Conservation (phyloP, 441 rosid species). For the Viola pubescens region DNA sequence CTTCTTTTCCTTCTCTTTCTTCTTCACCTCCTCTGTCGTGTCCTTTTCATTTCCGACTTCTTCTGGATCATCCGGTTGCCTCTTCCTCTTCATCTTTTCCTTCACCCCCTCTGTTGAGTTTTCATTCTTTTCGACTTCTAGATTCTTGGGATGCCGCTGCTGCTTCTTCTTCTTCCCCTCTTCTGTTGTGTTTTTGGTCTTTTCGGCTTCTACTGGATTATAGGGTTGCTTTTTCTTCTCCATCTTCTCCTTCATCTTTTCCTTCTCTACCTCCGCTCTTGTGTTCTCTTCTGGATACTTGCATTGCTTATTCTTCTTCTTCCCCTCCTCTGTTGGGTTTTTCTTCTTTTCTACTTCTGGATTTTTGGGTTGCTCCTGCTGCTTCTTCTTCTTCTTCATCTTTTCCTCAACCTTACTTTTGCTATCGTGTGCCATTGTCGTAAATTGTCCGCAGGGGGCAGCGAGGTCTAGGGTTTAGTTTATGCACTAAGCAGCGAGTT, state of each 20-base stretch:
- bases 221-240: slow-evolving; percentile 4
- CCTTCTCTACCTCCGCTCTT: no score
- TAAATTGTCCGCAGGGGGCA: no score
- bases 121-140: not conserved
- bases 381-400: slow-evolving; percentile 1
- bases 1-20: slow-evolving; percentile 13
- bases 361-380: slow-evolving; percentile 16
- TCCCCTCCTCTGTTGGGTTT: not conserved
- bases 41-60: not conserved
- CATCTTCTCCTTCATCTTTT: not conserved
- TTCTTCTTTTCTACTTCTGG: not conserved
- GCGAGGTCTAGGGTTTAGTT: no score
- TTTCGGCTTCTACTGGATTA: slow-evolving; percentile 13
- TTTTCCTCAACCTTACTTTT: not conserved
- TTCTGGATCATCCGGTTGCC: slow-evolving; percentile 7
- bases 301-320: slow-evolving; percentile 8
- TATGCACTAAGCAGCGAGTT: no score
- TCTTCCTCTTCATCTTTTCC: slow-evolving; percentile 13
- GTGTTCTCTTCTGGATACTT: no score
- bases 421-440: no score
- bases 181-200: no score
- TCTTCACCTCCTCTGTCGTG: not conserved
- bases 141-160: not conserved
- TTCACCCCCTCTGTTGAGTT: slow-evolving; percentile 1
- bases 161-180: no score